Base-by-base conservation (phyloP, 1,284 basidiomycete genomes). In the Fomes fomentarius region DNA sequence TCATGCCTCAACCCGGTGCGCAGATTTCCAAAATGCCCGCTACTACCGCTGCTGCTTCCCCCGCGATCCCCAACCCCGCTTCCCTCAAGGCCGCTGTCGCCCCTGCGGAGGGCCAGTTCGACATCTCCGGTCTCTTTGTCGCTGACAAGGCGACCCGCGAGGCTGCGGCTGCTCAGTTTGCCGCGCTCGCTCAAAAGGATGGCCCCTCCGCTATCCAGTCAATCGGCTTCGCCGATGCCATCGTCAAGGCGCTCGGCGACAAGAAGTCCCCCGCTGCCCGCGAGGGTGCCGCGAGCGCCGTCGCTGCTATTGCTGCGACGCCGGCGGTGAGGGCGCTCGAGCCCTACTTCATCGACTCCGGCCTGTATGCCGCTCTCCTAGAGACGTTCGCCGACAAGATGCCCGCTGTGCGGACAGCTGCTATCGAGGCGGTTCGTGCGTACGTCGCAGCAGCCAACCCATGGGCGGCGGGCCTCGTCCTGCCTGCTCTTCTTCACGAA, bases 351-450 rank as follows among this genome's bases (percentile, higher is more conserved):
- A 75, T 94, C 74, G 84, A 88, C 64, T 90, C 90, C 54, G 91
- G 91, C 64, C 82, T 98, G 64, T 92, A 94, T 74, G 82, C 84
- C 58, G 84, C 87, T 61, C 89, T 99, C 67, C 81, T 96, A 67
- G 97, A 98, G 78, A 74, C 89, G 30, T 93, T 96, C 69, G 94
- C 92, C 69, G 94, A 96, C 82, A 96, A 96, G 82, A 88, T 89
- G 79, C 89, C 91, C 64, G 83, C 85, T 65, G 91, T 90, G 71
- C 85, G 89, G 73, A 89, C 86, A 65, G 90, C 92, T 53, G 91
- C 96, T 58, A 76, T 96, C 60, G 87, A 89, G 68, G 94, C 96
- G 54, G 87, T 96, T 69, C 85, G 85, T 73, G 78, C 82, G 68
- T 90, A 91, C 69, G 88, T 87, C 69, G 79, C 89, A 68, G 80